These are phyloP conservation scores for Vigna reflexopilosa DNA, from an alignment of 306 rosid species.

Conservation along the genomic window DNA sequence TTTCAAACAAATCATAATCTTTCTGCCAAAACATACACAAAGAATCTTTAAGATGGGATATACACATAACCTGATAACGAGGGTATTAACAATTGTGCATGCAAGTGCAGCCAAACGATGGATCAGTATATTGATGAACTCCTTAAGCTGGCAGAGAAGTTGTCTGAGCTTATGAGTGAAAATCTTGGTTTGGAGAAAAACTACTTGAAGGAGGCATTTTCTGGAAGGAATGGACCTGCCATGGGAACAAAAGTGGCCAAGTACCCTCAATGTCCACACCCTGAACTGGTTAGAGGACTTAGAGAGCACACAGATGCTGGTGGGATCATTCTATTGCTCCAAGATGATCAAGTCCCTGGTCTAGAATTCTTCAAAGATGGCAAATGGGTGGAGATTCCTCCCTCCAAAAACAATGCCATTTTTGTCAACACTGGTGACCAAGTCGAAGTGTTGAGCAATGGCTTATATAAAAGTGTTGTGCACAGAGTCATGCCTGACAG, in stretches of 20 bases:
- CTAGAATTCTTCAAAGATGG: conserved; percentile 72
- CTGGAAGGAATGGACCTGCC: conserved; percentile 64
- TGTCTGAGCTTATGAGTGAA: conserved; percentile 75
- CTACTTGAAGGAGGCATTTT: conserved; percentile 63
- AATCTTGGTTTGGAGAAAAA: conserved; percentile 72
- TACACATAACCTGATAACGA: background rate
- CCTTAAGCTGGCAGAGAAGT: conserved; percentile 67
- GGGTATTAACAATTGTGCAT: background rate
- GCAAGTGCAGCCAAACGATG: conserved; percentile 66
- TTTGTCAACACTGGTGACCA: conserved; percentile 95
- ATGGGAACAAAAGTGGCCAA: conserved; percentile 92
- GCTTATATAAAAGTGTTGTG: conserved; percentile 63
- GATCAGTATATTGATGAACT: conserved; percentile 73
- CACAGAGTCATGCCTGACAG: conserved; percentile 83
- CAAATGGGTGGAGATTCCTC: conserved; percentile 85
- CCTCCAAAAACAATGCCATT: conserved; percentile 80
- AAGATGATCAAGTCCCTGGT: conserved; percentile 88
- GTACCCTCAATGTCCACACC: conserved; percentile 71
- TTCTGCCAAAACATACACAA: background rate
- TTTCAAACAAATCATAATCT: too few relatives aligned
- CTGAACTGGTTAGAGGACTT: conserved; percentile 78
- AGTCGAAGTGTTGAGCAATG: conserved; percentile 71
- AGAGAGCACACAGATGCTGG: conserved; percentile 97
- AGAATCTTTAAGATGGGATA: background rate
- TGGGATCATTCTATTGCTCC: conserved; percentile 88